phyloP scores from a whole-genome alignment of 2,329 filamentous ascomycete genomes.

The Claviceps spartinae region DNA sequence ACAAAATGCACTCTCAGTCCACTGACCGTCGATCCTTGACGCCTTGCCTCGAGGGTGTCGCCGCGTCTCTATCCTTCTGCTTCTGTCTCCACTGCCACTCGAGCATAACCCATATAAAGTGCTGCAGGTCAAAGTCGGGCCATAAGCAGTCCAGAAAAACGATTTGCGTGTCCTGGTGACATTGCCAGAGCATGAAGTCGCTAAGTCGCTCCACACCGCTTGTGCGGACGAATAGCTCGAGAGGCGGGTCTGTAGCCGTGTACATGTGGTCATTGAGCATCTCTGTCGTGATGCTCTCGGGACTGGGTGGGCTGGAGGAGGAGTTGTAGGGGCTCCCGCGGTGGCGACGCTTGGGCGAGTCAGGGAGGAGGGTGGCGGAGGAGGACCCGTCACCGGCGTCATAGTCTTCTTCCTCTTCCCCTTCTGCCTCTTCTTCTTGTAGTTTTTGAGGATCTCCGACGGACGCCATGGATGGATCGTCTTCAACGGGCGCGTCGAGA shows the following conservation, averaged over 20 bases:
- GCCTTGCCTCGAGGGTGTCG: slow-evolving; percentile 3
- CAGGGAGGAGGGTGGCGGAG: slow-evolving; percentile 44
- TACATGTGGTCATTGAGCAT: slow-evolving; percentile 80
- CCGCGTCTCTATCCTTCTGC: slow-evolving; percentile 38
- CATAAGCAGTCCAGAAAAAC: slow-evolving; percentile 86
- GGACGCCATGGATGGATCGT: neutral
- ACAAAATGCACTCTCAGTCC: neutral
- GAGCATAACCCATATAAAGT: slow-evolving; percentile 81
- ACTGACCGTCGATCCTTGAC: slow-evolving; percentile 2
- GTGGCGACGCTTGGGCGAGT: slow-evolving; percentile 32
- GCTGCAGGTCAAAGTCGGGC: slow-evolving; percentile 91
- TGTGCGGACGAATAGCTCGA: slow-evolving; percentile 84
- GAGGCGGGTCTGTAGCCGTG: slow-evolving; percentile 69
- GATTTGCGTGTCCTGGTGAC: slow-evolving; percentile 81
- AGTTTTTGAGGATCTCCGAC: slow-evolving; percentile 19
- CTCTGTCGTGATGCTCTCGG: slow-evolving; percentile 73
- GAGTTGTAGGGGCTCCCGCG: slow-evolving; percentile 20
- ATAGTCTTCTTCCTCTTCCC: slow-evolving; percentile 17
- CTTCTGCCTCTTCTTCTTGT: slow-evolving; percentile 7
- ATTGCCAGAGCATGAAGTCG: slow-evolving; percentile 99
- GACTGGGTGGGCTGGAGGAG: slow-evolving; percentile 43
- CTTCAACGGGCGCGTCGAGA: slow-evolving; percentile 20
- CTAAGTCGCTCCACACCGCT: slow-evolving; percentile 86
- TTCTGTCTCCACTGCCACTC: slow-evolving; percentile 70
- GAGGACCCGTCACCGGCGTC: slow-evolving; percentile 38